phyloP scores from a whole-genome alignment of 805 yeast genomes.

The Isabelozyma gotoi region DNA sequence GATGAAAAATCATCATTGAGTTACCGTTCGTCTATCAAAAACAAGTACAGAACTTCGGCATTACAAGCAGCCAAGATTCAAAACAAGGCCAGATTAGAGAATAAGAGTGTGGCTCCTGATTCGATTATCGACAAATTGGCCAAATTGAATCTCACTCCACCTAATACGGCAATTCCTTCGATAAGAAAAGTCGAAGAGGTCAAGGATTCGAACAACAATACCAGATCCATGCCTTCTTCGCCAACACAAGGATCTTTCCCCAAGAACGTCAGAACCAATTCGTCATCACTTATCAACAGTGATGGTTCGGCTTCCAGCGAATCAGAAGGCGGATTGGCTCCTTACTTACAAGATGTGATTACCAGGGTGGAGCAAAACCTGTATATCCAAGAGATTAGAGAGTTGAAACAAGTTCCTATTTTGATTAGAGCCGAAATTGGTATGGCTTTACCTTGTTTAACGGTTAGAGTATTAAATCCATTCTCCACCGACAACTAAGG shows the following conservation, averaged over 20 bases:
- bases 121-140: slow-evolving; percentile 49
- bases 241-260: slow-evolving; percentile 19
- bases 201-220: slow-evolving; percentile 2
- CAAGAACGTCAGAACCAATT: slow-evolving; percentile 19
- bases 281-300: slow-evolving; percentile 14
- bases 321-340: slow-evolving; percentile 42
- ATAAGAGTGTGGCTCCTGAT: slow-evolving; percentile 32
- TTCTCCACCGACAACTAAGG: too few relatives aligned
- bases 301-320: slow-evolving; percentile 9
- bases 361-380: slow-evolving; percentile 61
- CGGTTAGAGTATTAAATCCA: slow-evolving; percentile 90
- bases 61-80: slow-evolving; percentile 68
- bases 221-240: slow-evolving; percentile 26
- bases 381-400: slow-evolving; percentile 78
- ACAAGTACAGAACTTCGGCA: slow-evolving; percentile 72
- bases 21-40: slow-evolving; percentile 74
- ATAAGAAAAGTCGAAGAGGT: slow-evolving; percentile 6
- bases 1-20: slow-evolving; percentile 80
- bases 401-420: slow-evolving; percentile 77
- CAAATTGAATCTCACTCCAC: slow-evolving; percentile 51
- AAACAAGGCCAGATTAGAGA: slow-evolving; percentile 30
- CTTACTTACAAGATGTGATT: slow-evolving; percentile 56
- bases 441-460: slow-evolving; percentile 92
- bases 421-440: slow-evolving; percentile 89
- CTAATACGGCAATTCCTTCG: slow-evolving; percentile 30